A percentile compares a stretch with the other conserved stretches of the same genome.
Evolutionary conservation across 148 eudicot species (phyloP).

Genomic region (Beta vulgaris): DNA sequence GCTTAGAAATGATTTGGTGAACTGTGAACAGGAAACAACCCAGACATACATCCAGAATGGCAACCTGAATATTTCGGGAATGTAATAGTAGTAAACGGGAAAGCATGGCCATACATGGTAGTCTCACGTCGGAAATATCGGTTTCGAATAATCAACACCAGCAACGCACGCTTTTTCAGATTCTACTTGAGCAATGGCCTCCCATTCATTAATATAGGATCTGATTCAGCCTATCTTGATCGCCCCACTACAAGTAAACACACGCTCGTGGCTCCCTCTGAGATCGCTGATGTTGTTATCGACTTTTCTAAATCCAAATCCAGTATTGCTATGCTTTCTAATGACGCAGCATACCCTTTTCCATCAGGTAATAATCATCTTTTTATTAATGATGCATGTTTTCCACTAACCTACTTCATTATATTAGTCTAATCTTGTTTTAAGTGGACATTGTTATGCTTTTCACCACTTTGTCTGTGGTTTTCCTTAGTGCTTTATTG

Average conservation of each 20-base stretch:
- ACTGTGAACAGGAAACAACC: conserved; percentile 56
- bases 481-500: neutral
- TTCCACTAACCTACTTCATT: neutral
- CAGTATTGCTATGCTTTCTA: conserved; percentile 41
- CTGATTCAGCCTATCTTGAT: conserved; percentile 60
- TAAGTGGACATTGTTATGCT: neutral
- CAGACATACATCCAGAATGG: conserved; percentile 85
- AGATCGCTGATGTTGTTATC: conserved; percentile 65
- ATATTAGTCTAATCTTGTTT: neutral
- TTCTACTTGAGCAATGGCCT: conserved; percentile 56
- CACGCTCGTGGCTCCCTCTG: conserved; percentile 67
- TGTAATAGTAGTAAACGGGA: conserved; percentile 74
- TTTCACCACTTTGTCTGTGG: neutral
- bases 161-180: conserved; percentile 73
- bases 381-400: neutral
- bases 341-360: conserved; percentile 65
- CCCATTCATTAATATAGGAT: conserved; percentile 54
- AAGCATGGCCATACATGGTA: conserved; percentile 81
- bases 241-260: conserved; percentile 37
- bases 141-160: conserved; percentile 73
- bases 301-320: conserved; percentile 62
- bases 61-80: conserved; percentile 88
- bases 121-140: conserved; percentile 69
- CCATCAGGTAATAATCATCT: conserved; percentile 39
- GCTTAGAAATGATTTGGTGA: no score